These are phyloP conservation scores for Vitis vinifera DNA, from an alignment of 164 flowering plant genomes.

Conservation along the genomic window ASM3070453v1 NC_081817.1:24115501-24116000, in stretches of 20 bases:
- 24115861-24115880: not conserved
- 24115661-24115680: no score
- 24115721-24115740: conserved; percentile 9
- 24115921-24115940: not conserved
- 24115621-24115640: no score
- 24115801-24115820: conserved; percentile 2
- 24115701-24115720: not conserved
- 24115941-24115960: not conserved
- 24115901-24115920: not conserved
- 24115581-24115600: no score
- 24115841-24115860: not conserved
- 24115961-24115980: not conserved
- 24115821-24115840: not conserved
- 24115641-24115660: no score
- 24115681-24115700: no score
- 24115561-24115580: not conserved
- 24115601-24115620: no score
- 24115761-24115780: not conserved
- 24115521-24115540: no score
- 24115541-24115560: not conserved
- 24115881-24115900: not conserved
- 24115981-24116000: not conserved
- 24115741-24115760: not conserved
- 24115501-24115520: not conserved
- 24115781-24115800: not conserved